phyloP scores from a whole-genome alignment of 225 moss, liverwort and hornwort species.

The Sphagnum tenellum region DNA sequence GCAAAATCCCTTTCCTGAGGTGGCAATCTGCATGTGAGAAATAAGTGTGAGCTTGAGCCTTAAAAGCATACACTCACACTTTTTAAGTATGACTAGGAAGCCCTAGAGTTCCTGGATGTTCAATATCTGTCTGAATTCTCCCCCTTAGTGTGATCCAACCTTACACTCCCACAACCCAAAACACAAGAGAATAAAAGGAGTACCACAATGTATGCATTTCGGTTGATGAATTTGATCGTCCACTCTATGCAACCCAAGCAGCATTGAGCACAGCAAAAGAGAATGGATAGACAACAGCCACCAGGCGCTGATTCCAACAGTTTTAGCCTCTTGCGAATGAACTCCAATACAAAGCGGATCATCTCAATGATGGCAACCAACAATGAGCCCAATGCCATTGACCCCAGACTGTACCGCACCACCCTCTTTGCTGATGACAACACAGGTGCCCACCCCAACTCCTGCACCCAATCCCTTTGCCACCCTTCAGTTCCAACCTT shows the following conservation, averaged over 20 bases:
- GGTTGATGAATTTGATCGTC: constrained; percentile 86
- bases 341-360: constrained; percentile 71
- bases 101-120: no score
- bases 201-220: constrained; percentile 86
- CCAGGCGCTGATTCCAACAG: constrained; percentile 57
- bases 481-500: no score
- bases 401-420: constrained; percentile 78
- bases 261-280: constrained; percentile 80
- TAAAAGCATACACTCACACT: no score
- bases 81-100: no score
- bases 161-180: not conserved
- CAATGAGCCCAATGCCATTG: constrained; percentile 85
- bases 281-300: constrained; percentile 55
- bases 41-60: no score
- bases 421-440: constrained; percentile 69
- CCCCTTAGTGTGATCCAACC: no score
- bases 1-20: constrained; percentile 84
- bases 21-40: constrained; percentile 53
- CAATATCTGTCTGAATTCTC: no score
- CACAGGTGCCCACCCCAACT: constrained; percentile 57
- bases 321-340: constrained; percentile 69
- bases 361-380: constrained; percentile 80
- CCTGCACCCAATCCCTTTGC: constrained; percentile 19
- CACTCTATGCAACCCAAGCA: constrained; percentile 93
- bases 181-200: not conserved